Evolutionary conservation across 73 alveolate species (phyloP), one percentile per base, ranked within the genome.

Genomic region (Uronychia setigera): DNA sequence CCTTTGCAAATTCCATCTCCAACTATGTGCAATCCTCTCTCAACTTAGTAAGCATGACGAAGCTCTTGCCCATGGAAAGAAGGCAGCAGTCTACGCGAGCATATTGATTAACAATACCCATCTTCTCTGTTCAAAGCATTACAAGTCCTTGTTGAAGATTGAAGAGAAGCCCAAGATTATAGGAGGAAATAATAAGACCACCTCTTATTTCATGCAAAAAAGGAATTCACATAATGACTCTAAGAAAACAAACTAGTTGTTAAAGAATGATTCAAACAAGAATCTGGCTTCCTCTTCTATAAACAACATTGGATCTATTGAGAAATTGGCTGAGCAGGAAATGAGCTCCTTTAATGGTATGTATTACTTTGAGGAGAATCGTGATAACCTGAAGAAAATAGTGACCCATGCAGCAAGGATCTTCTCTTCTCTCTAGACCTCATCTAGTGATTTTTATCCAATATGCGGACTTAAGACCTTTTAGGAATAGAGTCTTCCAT

Each of bases 81-180:
- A 31, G 31, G 88, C 93, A 30, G 88, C 96, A 0, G 82, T 90
- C 76, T 92, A 83, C 87, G 92, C 96, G 78, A 87, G 88, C 76
- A 93, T 85, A 84, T 87, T 94, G 75, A 91, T 88, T 80, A 35
- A 95, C 83, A 85, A 93, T 94, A 60, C 93, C 13, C 76, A 30
- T 0, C 60, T 35, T 28, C 79, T 87, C 9, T 87, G 93, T 30
- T 5, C n/a, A 5, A 31, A 76, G 19, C 19, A 46, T 46, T 46
- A 46, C 67, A 46, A 46, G 19, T 19, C 67, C n/a, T 29, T 91
- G 94, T 0, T 86, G n/a, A n/a, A n/a, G n/a, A n/a, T n/a, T n/a
- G n/a, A n/a, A n/a, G n/a, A n/a, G n/a, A n/a, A n/a, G n/a, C n/a
- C n/a, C n/a, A n/a, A n/a, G n/a, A n/a, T n/a, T n/a, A n/a, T n/a